These are phyloP conservation scores for Nakazawaea pomicola DNA, from an alignment of 805 yeast species.

Conservation along the genomic window DNA sequence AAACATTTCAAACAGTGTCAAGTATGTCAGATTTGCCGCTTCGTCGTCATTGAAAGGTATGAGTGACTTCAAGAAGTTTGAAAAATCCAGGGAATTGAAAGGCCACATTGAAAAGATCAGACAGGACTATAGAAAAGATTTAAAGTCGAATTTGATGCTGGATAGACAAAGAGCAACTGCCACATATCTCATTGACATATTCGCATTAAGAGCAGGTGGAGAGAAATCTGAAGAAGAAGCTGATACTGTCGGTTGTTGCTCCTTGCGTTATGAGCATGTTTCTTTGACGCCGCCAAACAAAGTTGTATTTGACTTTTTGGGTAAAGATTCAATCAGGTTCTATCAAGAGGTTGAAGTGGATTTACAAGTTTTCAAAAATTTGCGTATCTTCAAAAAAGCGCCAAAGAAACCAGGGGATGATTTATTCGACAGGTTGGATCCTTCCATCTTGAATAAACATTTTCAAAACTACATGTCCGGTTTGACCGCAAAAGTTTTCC, in stretches of 20 bases:
- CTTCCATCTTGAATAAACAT: slow-evolving; percentile 76
- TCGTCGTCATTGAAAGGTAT: slow-evolving; percentile 87
- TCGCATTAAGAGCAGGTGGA: slow-evolving; percentile 97
- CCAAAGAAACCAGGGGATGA: slow-evolving; percentile 93
- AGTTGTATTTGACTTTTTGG: slow-evolving; percentile 87
- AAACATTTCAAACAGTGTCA: slow-evolving; percentile 75
- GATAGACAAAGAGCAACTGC: slow-evolving; percentile 93
- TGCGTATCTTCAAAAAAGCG: slow-evolving; percentile 77
- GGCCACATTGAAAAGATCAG: slow-evolving; percentile 69
- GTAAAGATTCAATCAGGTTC: slow-evolving; percentile 91
- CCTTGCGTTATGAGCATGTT: slow-evolving; percentile 85
- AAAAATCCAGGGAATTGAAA: slow-evolving; percentile 84
- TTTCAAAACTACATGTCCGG: slow-evolving; percentile 90
- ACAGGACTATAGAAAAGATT: slow-evolving; percentile 61
- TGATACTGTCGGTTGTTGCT: slow-evolving; percentile 97
- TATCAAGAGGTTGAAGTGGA: slow-evolving; percentile 92
- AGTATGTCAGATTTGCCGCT: slow-evolving; percentile 89
- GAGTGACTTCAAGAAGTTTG: slow-evolving; percentile 87
- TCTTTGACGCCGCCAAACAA: slow-evolving; percentile 79
- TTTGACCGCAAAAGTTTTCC: slow-evolving; percentile 91
- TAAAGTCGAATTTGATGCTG: slow-evolving; percentile 73
- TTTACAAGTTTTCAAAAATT: slow-evolving; percentile 84
- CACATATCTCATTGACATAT: slow-evolving; percentile 83
- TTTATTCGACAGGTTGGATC: slow-evolving; percentile 85
- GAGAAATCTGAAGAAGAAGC: slow-evolving; percentile 97